These are phyloP conservation scores for Paramecium sonneborni DNA, from an alignment of 73 alveolate genomes.

Conservation along the genomic window DNA sequence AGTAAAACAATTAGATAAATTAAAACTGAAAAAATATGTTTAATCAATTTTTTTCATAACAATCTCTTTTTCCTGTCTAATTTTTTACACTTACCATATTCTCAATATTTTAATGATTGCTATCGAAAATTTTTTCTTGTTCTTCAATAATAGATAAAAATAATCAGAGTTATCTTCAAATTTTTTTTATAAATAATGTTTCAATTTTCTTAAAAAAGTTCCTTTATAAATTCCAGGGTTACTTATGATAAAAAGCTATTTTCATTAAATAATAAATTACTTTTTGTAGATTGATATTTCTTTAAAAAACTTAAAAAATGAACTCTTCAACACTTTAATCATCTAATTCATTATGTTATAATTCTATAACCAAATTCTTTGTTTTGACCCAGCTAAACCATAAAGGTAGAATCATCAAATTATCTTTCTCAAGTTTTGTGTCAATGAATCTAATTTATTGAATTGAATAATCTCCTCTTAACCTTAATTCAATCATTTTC, in stretches of 20 bases:
- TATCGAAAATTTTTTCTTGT: neutral
- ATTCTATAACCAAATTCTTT: neutral
- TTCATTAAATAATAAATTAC: neutral
- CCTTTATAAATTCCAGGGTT: slow-evolving; percentile 57
- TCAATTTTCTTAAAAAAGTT: neutral
- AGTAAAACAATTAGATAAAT: neutral
- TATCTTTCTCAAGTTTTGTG: neutral
- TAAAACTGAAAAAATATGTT: neutral
- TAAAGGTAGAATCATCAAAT: neutral
- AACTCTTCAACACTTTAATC: slow-evolving; percentile 22
- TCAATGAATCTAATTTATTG: neutral
- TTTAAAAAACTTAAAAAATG: neutral
- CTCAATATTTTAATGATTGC: slow-evolving; percentile 5
- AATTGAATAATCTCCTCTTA: neutral
- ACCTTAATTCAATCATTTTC: neutral
- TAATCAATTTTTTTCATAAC: neutral
- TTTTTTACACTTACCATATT: neutral
- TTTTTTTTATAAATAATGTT: neutral
- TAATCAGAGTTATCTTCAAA: neutral
- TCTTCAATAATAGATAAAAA: neutral
- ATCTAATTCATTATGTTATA: slow-evolving; percentile 42
- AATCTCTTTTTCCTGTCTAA: neutral
- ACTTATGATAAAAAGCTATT: neutral
- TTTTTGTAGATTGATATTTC: neutral
- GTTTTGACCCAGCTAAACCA: slow-evolving; percentile 13